phyloP scores from a whole-genome alignment of 1,139 yeast species.

The Suhomyces coccinellae region DNA sequence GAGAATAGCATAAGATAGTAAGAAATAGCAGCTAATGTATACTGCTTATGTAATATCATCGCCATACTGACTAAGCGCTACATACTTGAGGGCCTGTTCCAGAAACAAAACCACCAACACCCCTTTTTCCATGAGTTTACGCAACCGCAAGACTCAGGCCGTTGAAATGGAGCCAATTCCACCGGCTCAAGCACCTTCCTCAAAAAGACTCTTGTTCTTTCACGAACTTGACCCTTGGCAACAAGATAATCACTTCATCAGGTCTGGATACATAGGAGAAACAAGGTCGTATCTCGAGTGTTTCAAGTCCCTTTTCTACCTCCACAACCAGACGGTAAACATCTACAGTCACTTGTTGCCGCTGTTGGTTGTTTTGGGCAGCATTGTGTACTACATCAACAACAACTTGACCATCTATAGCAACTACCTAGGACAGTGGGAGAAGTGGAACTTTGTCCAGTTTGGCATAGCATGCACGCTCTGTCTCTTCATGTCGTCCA shows the following conservation, averaged over 20 bases:
- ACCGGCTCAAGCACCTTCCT: not conserved
- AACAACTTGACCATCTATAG: conserved; percentile 39
- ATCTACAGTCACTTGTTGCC: conserved; percentile 83
- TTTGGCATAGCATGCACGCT: conserved; percentile 43
- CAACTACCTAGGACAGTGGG: conserved; percentile 46
- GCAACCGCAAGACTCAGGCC: not conserved
- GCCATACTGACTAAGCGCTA: not conserved
- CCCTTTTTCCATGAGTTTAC: not conserved
- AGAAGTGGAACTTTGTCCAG: conserved; percentile 36
- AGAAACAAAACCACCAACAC: not conserved
- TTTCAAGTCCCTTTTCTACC: conserved; percentile 55
- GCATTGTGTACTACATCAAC: conserved; percentile 27
- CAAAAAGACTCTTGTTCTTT: conserved; percentile 22
- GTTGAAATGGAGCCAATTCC: not conserved
- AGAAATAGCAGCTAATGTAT: too few relatives aligned
- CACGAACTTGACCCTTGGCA: conserved; percentile 77
- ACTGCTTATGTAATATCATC: too few relatives aligned
- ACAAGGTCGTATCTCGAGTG: conserved; percentile 57
- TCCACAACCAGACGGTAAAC: conserved; percentile 87
- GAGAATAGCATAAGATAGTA: too few relatives aligned
- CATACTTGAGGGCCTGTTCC: not conserved
- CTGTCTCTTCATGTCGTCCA: conserved; percentile 73
- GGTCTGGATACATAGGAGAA: conserved; percentile 72
- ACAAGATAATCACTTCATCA: conserved; percentile 76
- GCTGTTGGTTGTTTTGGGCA: conserved; percentile 41